Evolutionary conservation across 805 yeast genomes (phyloP).

Genomic region (Zygotorulaspora chibaensis): DNA sequence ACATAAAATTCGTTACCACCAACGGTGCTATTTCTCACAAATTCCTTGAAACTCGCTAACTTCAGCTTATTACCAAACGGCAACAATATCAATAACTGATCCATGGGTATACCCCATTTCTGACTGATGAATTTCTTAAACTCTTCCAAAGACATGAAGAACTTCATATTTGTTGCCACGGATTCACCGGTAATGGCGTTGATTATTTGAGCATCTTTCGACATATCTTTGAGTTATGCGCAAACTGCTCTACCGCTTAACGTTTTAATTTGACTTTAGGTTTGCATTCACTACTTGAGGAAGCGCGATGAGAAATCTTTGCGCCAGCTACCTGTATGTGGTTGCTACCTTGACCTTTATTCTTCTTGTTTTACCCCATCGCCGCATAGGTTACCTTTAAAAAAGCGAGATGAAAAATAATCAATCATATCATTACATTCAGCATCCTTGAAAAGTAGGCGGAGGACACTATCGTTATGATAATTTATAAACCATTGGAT

Average conservation of each 20-base stretch:
- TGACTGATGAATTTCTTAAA: conserved; percentile 40
- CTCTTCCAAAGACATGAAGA: conserved; percentile 41
- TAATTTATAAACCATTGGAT: conserved; percentile 26
- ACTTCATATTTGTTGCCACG: conserved; percentile 36
- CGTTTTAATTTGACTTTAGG: too few relatives aligned
- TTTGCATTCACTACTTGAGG: too few relatives aligned
- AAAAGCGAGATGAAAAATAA: neutral
- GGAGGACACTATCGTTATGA: conserved; percentile 6
- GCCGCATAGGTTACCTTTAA: neutral
- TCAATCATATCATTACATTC: neutral
- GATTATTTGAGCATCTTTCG: conserved; percentile 17
- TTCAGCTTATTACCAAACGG: conserved; percentile 63
- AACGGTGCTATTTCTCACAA: conserved; percentile 15
- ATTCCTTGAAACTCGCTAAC: conserved; percentile 35
- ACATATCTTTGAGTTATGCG: conserved; percentile 4
- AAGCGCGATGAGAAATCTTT: too few relatives aligned
- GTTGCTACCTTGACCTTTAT: too few relatives aligned
- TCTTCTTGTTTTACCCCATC: too few relatives aligned
- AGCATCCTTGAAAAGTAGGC: neutral
- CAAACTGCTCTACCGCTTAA: too few relatives aligned
- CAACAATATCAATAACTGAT: conserved; percentile 49
- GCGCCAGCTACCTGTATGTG: too few relatives aligned
- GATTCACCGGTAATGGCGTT: conserved; percentile 46
- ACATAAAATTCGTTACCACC: conserved; percentile 53
- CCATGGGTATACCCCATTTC: conserved; percentile 40